phyloP scores from a whole-genome alignment of 75 land plant genomes.

The Isoetes taiwanensis region DNA sequence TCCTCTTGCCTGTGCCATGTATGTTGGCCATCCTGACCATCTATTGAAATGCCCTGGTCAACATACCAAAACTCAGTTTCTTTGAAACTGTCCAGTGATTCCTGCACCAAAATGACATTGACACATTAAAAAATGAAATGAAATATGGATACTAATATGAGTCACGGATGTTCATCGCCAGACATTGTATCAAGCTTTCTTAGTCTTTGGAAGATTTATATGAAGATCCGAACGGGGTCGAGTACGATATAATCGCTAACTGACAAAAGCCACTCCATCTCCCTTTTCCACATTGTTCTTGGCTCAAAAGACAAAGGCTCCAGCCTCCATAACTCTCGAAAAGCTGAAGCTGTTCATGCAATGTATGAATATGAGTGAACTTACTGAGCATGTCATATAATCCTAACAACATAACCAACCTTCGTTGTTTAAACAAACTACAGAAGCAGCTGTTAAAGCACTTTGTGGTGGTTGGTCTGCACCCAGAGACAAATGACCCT shows the following conservation, averaged over 20 bases:
- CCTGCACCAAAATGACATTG: constrained; percentile 26
- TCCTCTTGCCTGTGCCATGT: constrained; percentile 46
- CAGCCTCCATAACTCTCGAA: constrained; percentile 45
- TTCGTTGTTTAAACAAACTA: too few relatives aligned
- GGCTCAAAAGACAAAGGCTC: constrained; percentile 31
- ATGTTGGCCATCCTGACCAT: constrained; percentile 18
- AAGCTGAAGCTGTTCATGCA: constrained; percentile 39
- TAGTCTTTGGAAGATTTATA: constrained; percentile 28
- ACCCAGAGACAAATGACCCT: too few relatives aligned
- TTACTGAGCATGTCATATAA: too few relatives aligned
- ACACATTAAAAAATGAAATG: too few relatives aligned
- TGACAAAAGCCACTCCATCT: constrained; percentile 40
- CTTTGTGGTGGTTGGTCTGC: too few relatives aligned
- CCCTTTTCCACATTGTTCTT: constrained; percentile 41
- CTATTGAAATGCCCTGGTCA: constrained; percentile 39
- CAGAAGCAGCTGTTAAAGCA: too few relatives aligned
- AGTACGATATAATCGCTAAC: constrained; percentile 44
- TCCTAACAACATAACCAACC: too few relatives aligned
- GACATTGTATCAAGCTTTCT: constrained; percentile 26
- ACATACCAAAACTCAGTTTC: constrained; percentile 72
- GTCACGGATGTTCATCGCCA: too few relatives aligned
- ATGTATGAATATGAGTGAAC: too few relatives aligned
- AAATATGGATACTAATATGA: too few relatives aligned
- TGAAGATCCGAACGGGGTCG: constrained; percentile 28
- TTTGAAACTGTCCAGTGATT: constrained; percentile 48